Conservation (phyloP, 306 rosid species). For the Geum urbanum region DNA sequence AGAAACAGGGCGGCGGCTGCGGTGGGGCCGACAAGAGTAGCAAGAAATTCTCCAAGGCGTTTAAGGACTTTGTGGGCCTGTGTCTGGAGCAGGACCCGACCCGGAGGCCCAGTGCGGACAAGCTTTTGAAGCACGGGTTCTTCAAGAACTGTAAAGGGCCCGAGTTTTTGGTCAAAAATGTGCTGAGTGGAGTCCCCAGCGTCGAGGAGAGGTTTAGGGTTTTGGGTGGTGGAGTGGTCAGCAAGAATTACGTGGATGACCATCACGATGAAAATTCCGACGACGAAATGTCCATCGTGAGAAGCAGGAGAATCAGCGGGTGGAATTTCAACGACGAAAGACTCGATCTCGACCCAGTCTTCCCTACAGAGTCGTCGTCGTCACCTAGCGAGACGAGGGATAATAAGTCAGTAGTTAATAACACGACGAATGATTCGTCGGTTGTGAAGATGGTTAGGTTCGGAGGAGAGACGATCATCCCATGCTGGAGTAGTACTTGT, state of each 20-base stretch:
- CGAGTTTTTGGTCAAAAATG: constrained; percentile 40
- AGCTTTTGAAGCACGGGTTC: constrained; percentile 47
- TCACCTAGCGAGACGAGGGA: too few relatives aligned
- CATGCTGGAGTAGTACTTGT: not conserved
- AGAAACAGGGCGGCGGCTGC: constrained; percentile 18
- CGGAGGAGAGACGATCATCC: constrained; percentile 29
- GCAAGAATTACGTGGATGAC: not conserved
- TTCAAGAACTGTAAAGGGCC: constrained; percentile 44
- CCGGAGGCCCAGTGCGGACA: constrained; percentile 49
- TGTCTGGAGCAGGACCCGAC: constrained; percentile 63
- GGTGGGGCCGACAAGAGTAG: constrained; percentile 10
- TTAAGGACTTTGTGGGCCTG: constrained; percentile 59
- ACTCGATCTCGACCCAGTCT: constrained; percentile 48
- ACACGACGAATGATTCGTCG: not conserved
- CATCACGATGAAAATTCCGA: constrained; percentile 14
- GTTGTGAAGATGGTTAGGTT: constrained; percentile 26
- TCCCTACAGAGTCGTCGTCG: constrained; percentile 23
- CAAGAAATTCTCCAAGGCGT: constrained; percentile 48
- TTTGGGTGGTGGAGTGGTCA: not conserved
- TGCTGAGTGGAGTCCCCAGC: constrained; percentile 45
- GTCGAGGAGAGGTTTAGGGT: constrained; percentile 53
- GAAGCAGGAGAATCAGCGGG: constrained; percentile 48
- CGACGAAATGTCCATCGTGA: not conserved
- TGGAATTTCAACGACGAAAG: constrained; percentile 72
- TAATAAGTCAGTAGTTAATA: too few relatives aligned